A percentile compares a stretch with the other conserved stretches of the same genome.
These are phyloP conservation scores for Blepharisma stoltei DNA, from an alignment of 73 alveolate species.

Conservation along the genomic window DNA sequence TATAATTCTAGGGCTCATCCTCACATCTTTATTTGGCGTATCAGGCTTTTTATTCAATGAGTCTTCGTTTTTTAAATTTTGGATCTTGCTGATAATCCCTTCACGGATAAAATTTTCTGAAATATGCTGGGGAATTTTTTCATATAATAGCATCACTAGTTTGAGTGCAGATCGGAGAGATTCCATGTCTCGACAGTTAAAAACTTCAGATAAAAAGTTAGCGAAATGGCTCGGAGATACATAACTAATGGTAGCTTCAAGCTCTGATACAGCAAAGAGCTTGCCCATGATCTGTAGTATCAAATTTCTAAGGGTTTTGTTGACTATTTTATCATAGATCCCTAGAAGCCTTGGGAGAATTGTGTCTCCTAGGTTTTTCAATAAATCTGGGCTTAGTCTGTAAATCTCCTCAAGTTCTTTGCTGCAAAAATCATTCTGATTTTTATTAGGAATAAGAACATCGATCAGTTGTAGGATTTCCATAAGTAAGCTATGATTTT, in stretches of 20 bases:
- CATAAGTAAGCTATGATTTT: not conserved
- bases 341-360: conserved; percentile 45
- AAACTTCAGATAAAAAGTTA: not conserved
- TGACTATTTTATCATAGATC: conserved; percentile 39
- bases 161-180: not conserved
- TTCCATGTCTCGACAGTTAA: not conserved
- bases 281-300: conserved; percentile 43
- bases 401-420: conserved; percentile 23
- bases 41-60: no score
- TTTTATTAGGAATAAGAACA: not conserved
- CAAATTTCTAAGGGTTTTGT: conserved; percentile 26
- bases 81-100: not conserved
- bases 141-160: not conserved
- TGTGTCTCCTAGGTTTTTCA: conserved; percentile 36
- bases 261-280: conserved; percentile 15
- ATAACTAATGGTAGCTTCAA: not conserved
- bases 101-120: not conserved
- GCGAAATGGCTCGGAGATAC: not conserved
- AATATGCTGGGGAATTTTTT: not conserved
- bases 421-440: no score
- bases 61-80: not conserved
- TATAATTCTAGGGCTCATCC: no score
- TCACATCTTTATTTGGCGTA: no score
- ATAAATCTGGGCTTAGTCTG: conserved; percentile 27
- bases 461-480: not conserved